phyloP scores from a whole-genome alignment of 768 basidiomycete species.

The Butyriboletus loyo region DNA sequence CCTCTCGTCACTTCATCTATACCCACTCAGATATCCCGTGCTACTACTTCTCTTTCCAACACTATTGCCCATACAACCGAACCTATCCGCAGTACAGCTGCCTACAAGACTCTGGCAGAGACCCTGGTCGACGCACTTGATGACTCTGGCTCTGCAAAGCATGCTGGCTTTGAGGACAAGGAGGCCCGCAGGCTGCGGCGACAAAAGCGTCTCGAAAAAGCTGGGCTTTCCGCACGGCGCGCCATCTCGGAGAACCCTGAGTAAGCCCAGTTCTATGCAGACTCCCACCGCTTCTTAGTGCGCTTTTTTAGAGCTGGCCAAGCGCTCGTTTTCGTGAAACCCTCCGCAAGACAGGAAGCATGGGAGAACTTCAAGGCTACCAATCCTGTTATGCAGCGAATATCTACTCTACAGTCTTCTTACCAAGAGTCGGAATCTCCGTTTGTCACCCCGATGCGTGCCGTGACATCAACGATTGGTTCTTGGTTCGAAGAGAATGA shows the following conservation, averaged over 20 bases:
- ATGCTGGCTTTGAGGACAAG: conserved; percentile 95
- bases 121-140: conserved; percentile 91
- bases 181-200: conserved; percentile 82
- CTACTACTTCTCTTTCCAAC: conserved; percentile 80
- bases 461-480: conserved; percentile 81
- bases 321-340: conserved; percentile 80
- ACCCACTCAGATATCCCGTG: conserved; percentile 66
- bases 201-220: conserved; percentile 78
- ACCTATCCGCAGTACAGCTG: conserved; percentile 93
- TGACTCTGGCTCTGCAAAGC: conserved; percentile 88
- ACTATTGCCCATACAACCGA: conserved; percentile 89
- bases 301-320: conserved; percentile 70
- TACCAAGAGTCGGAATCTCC: conserved; percentile 96
- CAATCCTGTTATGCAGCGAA: conserved; percentile 67
- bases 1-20: neutral
- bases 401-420: conserved; percentile 58
- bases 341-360: conserved; percentile 71
- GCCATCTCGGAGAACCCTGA: conserved; percentile 73
- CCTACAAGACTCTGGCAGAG: conserved; percentile 89
- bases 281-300: neutral
- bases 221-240: conserved; percentile 56
- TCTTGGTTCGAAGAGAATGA: conserved; percentile 97
- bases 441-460: conserved; percentile 73
- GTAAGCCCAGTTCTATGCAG: conserved; percentile 44
- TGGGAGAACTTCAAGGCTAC: conserved; percentile 80